Percentiles rank a stretch among this genome's conserved stretches.
Evolutionary conservation across 345 rosid genomes (phyloP).

Genomic region (Brassica nigra): DNA sequence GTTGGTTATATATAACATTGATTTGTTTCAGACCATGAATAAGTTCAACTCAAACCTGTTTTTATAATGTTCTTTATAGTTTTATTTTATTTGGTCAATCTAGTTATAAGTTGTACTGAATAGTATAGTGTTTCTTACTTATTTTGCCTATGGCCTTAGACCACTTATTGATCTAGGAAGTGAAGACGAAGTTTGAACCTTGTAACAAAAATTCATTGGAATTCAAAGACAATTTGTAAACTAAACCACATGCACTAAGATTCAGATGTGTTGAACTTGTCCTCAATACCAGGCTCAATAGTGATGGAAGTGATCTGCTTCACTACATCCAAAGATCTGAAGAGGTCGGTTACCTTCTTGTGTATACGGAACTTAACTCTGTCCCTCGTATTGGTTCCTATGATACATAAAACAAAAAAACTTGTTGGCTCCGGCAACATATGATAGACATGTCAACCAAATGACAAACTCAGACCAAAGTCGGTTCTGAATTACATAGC

Average conservation of each 20-base stretch:
- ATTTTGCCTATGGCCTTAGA: no score
- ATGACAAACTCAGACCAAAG: not conserved
- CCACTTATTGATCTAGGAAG: no score
- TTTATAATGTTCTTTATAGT: not conserved
- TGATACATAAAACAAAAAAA: not conserved
- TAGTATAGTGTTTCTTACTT: no score
- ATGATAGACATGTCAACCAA: not conserved
- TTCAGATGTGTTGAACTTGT: conserved; percentile 54
- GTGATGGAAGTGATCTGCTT: conserved; percentile 78
- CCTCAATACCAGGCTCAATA: conserved; percentile 79
- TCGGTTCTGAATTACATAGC: not conserved
- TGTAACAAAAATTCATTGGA: no score
- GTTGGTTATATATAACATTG: not conserved
- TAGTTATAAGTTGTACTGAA: no score
- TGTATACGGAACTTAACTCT: conserved; percentile 70
- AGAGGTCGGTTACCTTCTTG: conserved; percentile 70
- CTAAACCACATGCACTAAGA: not conserved
- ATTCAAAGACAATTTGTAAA: not conserved
- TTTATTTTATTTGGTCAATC: not conserved
- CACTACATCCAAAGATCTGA: conserved; percentile 71
- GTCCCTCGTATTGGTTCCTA: conserved; percentile 61
- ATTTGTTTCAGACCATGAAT: not conserved
- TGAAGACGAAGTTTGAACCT: no score
- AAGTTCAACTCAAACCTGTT: not conserved
- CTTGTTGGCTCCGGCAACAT: not conserved